Evolutionary conservation across 352 stramenopile species (phyloP).

Genomic region (Globisporangium cylindrosporum): DNA sequence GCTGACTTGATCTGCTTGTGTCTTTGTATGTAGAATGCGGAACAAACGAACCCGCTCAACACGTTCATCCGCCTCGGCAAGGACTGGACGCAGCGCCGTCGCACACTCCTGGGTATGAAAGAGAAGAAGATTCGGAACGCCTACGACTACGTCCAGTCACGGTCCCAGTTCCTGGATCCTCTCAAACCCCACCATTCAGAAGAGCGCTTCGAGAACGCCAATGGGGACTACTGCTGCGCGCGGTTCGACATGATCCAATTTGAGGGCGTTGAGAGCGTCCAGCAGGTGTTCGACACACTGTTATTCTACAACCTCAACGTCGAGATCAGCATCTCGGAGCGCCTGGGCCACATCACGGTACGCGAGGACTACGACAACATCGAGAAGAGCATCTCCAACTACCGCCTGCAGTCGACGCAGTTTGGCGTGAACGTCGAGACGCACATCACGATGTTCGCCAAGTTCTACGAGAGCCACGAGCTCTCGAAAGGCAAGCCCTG

Average conservation of each 20-base stretch:
- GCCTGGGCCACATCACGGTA: conserved; percentile 22
- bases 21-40: too few species aligned
- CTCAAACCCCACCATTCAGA: conserved; percentile 28
- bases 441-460: conserved; percentile 32
- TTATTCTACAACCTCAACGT: conserved; percentile 32
- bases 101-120: conserved; percentile 31
- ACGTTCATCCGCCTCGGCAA: conserved; percentile 40
- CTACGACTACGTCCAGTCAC: conserved; percentile 33
- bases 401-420: conserved; percentile 25
- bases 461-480: conserved; percentile 24
- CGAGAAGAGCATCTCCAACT: conserved; percentile 24
- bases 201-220: conserved; percentile 18
- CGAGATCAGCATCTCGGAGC: conserved; percentile 40
- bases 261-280: conserved; percentile 18
- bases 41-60: conserved; percentile 26
- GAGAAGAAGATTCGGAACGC: conserved; percentile 36
- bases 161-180: conserved; percentile 40
- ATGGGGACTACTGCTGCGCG: conserved; percentile 34
- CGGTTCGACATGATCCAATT: conserved; percentile 38
- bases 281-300: conserved; percentile 33
- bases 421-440: conserved; percentile 29
- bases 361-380: background rate
- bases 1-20: too few species aligned
- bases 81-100: conserved; percentile 24
- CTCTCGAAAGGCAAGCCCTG: background rate